These are phyloP conservation scores for Cladosporium sp. DNA, from an alignment of 2,329 filamentous ascomycete species.

Conservation along the genomic window DNA sequence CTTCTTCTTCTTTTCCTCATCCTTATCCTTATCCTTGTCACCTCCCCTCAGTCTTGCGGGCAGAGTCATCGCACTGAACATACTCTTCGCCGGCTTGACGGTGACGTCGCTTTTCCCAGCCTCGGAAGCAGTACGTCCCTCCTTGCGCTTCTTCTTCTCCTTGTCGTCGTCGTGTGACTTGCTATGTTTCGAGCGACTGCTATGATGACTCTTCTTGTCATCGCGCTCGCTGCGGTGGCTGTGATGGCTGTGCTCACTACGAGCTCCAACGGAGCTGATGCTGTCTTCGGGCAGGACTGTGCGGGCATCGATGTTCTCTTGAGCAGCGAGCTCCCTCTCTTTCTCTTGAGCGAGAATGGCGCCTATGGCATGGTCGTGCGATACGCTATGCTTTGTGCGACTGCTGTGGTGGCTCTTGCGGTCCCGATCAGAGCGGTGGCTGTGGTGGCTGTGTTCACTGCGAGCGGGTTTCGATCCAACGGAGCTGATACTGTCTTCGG, in stretches of 20 bases:
- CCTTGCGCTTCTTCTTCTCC: constrained; percentile 25
- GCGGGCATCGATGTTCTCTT: constrained; percentile 13
- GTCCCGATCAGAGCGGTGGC: neutral
- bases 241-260: constrained; percentile 13
- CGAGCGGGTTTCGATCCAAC: constrained; percentile 26
- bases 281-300: constrained; percentile 16
- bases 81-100: constrained; percentile 30
- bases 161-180: constrained; percentile 24
- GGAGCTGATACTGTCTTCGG: constrained; percentile 53
- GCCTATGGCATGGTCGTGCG: constrained; percentile 20
- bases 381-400: constrained; percentile 17
- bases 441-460: constrained; percentile 18
- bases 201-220: constrained; percentile 9
- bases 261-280: constrained; percentile 20
- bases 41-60: constrained; percentile 30
- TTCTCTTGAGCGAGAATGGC: constrained; percentile 10
- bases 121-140: constrained; percentile 26
- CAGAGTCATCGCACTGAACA: constrained; percentile 38
- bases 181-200: constrained; percentile 17
- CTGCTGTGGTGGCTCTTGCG: constrained; percentile 7
- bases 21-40: constrained; percentile 9
- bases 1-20: constrained; percentile 42
- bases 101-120: constrained; percentile 32
- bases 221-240: constrained; percentile 11
- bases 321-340: constrained; percentile 21